Evolutionary conservation across 2,329 filamentous ascomycete species (phyloP), one percentile per base, ranked within the genome.

Genomic region (Ophiostoma sp.): DNA sequence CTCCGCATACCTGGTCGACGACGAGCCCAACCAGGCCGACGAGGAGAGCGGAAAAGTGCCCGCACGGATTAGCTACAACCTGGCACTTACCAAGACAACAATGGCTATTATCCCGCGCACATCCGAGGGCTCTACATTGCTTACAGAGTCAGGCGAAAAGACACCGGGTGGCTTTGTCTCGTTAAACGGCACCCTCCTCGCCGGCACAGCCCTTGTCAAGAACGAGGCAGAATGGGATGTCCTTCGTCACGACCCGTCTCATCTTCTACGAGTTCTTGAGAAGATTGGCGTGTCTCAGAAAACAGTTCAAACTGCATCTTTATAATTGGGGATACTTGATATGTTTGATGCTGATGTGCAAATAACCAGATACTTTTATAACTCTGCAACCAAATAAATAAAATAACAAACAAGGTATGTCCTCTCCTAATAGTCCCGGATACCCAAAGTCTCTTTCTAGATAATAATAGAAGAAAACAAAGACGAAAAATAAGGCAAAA

Each of bases 181-280:
- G 23, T 77, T 89, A 44, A 89, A 90, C 69, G 87, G 87, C 3
- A 89, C 87, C 0, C 77, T 89, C n/a, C 76, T 89, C 72, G 87
- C 87, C 11, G 87, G 87, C 7, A 89, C 87, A 11, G 85, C 87
- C 35, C 78, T 90, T 69, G 87, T 89, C 20, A 89, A 89, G 79
- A 86, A 76, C 36, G 78, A 85, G 74, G 78, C 76, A 3, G 86
- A 89, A 77, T 89, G 86, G 86, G 79, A 87, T 71, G 81, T 81
- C 0, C 73, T 90, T 68, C 78, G 79, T 70, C 77, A 77, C n/a
- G 78, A 83, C 57, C 76, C 78, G 33, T 73, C 67, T 1, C 79
- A 79, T 74, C 74, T 86, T 54, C 69, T 74, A n/a, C 74, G 76
- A 68, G 76, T 85, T 4, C 72, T 86, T 60, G 73, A 74, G 31